These are phyloP conservation scores for Xylona heveae DNA, from an alignment of 495 filamentous ascomycete genomes.

Conservation along the genomic window DNA sequence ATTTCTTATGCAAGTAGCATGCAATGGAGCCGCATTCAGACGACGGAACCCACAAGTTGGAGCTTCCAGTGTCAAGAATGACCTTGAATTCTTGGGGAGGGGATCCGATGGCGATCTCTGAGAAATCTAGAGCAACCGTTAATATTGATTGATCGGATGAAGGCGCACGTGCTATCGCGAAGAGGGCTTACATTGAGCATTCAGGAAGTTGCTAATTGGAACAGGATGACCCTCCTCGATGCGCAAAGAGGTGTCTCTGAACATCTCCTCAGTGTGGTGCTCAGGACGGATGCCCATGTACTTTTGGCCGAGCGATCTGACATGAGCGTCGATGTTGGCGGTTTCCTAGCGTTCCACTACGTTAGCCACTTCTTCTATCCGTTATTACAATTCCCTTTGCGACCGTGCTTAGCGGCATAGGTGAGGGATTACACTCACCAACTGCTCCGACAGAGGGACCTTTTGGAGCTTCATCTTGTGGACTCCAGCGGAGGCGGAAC, in stretches of 20 bases:
- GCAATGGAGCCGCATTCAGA: slow-evolving; percentile 82
- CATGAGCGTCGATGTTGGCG: slow-evolving; percentile 61
- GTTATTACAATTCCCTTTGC: not conserved
- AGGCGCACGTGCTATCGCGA: slow-evolving; percentile 3
- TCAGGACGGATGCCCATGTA: slow-evolving; percentile 77
- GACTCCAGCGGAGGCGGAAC: slow-evolving; percentile 59
- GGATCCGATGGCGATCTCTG: slow-evolving; percentile 79
- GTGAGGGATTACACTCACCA: slow-evolving; percentile 37
- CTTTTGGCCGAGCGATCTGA: slow-evolving; percentile 66
- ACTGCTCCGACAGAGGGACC: slow-evolving; percentile 75
- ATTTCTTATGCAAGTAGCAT: slow-evolving; percentile 94
- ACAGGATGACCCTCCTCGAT: slow-evolving; percentile 54
- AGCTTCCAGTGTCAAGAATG: slow-evolving; percentile 94
- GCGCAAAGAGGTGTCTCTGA: slow-evolving; percentile 51
- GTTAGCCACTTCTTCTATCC: slow-evolving; percentile 6
- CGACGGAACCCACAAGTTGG: slow-evolving; percentile 97
- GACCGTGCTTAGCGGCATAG: too few species aligned
- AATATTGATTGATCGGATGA: slow-evolving; percentile 5
- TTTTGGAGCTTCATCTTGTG: slow-evolving; percentile 97
- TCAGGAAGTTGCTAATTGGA: slow-evolving; percentile 91
- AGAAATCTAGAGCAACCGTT: slow-evolving; percentile 51
- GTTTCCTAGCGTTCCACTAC: slow-evolving; percentile 26
- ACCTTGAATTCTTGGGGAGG: slow-evolving; percentile 96
- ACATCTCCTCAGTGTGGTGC: slow-evolving; percentile 47
- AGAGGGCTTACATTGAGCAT: slow-evolving; percentile 85